A percentile compares a stretch with the other conserved stretches of the same genome.
Conservation (phyloP, 1,139 yeast species). For the Trichomonascaceae sp. region DNA sequence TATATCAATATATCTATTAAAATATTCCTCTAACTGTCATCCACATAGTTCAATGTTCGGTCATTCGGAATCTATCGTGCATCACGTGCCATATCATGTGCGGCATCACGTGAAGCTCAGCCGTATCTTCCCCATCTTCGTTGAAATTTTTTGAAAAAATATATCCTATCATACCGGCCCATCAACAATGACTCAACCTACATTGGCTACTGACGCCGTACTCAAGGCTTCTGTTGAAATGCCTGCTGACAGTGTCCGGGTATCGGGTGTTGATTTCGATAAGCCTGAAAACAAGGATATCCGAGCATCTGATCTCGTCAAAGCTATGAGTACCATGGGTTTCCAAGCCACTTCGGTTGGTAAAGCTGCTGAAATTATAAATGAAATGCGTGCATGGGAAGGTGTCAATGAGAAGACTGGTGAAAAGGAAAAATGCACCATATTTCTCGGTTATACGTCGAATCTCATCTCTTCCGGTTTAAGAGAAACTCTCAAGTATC, state of each 20-base stretch:
- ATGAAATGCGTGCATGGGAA: constrained; percentile 89
- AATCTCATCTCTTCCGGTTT: constrained; percentile 91
- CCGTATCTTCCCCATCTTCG: background rate
- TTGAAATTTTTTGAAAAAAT: background rate
- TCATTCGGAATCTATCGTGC: background rate
- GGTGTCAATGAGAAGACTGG: constrained; percentile 80
- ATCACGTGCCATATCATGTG: background rate
- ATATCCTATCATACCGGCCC: background rate
- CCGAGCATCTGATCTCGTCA: constrained; percentile 70
- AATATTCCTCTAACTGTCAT: background rate
- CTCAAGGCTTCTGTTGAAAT: constrained; percentile 81
- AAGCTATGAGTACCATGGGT: constrained; percentile 92
- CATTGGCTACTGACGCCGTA: constrained; percentile 55
- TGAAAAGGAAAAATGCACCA: constrained; percentile 66
- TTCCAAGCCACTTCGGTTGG: constrained; percentile 89
- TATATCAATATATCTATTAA: background rate
- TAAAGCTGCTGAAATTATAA: constrained; percentile 83
- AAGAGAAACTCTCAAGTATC: constrained; percentile 79
- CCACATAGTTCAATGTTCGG: background rate
- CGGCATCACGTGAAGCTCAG: too few relatives aligned
- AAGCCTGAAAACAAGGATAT: constrained; percentile 57
- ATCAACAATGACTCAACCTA: constrained; percentile 19
- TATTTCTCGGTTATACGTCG: constrained; percentile 95
- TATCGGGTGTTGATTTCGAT: constrained; percentile 84
- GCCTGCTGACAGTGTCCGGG: constrained; percentile 69